Evolutionary conservation across 768 basidiomycete genomes (phyloP), one percentile per base, ranked within the genome.

Genomic region (Xerocomellus dryophilus): DNA sequence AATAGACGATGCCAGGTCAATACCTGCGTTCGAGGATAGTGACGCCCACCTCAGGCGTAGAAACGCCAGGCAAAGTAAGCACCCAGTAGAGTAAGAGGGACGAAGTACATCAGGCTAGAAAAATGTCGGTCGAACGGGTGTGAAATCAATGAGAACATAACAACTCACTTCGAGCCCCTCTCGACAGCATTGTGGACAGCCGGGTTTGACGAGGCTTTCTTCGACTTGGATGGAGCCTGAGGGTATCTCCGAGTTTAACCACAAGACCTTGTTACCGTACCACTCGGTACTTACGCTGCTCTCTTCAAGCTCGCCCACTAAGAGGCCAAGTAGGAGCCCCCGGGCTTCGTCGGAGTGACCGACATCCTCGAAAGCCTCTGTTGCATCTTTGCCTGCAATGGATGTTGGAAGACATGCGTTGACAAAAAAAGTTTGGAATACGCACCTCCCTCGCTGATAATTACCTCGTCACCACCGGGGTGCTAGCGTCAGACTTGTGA

Each of bases 311-410:
- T 89, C 82, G 49, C 95, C 95, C 47, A 97, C 78, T 39, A 84
- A 74, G 81, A 97, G 83, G 60, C 72, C 85, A 17, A 82, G 82
- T 48, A 98, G 79, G 54, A 95, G 80, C 12, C 79, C 87, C 48
- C 97, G 86, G 23, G 97, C 97, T 74, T 99, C 97, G 63, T 98
- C 96, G 1, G 95, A 98, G 81, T 98, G 97, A 29, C 97, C 97
- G 29, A 99, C 96, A 71, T 99, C 97, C 75, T 98, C 96, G 66
- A 99, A 99, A 7, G 97, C 93, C 66, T 98, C 97, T 32, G 96
- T 95, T 21, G 96, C 95, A 70, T 98, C 94, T 70, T 89, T 86
- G 63, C 90, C 93, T 95, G 72, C 18, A 57, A 59, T 36, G 47
- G 41, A 31, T 17, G n/a, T 55, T 49, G 31, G 43, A 15, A 21